Evolutionary conservation across 805 yeast genomes (phyloP).

Genomic region (Sugiyamaella valdiviana): DNA sequence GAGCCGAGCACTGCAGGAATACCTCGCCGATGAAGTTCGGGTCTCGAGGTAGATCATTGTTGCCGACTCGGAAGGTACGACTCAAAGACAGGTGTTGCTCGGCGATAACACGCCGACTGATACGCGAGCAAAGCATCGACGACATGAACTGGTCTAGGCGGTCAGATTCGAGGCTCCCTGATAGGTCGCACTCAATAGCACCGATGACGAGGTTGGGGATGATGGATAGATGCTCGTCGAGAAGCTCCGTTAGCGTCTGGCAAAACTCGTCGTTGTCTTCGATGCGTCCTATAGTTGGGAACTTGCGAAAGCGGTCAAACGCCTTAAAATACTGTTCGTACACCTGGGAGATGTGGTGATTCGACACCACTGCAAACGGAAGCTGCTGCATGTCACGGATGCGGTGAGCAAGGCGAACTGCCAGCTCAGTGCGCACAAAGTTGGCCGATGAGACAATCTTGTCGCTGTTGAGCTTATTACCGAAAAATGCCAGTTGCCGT

Average conservation of each 20-base stretch:
- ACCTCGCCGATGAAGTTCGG: constrained; percentile 59
- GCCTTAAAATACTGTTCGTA: constrained; percentile 85
- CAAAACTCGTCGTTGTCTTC: constrained; percentile 76
- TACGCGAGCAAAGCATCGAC: constrained; percentile 73
- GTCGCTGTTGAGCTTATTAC: constrained; percentile 66
- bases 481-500: constrained; percentile 86
- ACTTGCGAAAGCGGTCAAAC: constrained; percentile 75
- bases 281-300: constrained; percentile 58
- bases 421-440: constrained; percentile 79
- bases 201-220: constrained; percentile 92
- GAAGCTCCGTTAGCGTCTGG: constrained; percentile 50
- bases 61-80: constrained; percentile 44
- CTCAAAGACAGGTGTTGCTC: constrained; percentile 86
- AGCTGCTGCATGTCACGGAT: constrained; percentile 71
- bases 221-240: constrained; percentile 71
- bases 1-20: constrained; percentile 70
- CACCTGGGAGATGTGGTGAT: constrained; percentile 78
- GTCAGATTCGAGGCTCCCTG: constrained; percentile 49
- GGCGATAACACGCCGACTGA: constrained; percentile 81
- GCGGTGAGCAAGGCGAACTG: constrained; percentile 76
- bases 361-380: constrained; percentile 79
- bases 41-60: constrained; percentile 39
- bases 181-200: constrained; percentile 69
- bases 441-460: constrained; percentile 80
- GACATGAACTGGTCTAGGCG: constrained; percentile 70